These are phyloP conservation scores for Wolfiporia cocos DNA, from an alignment of 1,284 basidiomycete genomes.

Conservation along the genomic window DNA sequence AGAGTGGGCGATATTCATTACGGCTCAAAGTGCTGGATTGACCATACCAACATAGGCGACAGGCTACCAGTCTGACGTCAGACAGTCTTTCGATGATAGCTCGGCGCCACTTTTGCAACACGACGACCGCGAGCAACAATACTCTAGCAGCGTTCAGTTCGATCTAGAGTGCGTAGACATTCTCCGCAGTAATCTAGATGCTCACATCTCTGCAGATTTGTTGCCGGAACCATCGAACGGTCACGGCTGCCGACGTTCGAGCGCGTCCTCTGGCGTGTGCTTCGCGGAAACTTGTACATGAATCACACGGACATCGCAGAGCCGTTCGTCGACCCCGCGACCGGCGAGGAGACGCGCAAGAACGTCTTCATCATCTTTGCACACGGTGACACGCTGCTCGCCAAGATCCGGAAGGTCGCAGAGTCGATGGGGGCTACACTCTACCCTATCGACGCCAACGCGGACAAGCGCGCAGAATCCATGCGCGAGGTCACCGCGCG, in stretches of 20 bases:
- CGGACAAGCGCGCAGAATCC: conserved; percentile 87
- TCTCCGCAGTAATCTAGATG: background rate
- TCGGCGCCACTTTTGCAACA: conserved; percentile 89
- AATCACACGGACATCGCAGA: conserved; percentile 96
- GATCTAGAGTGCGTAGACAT: conserved; percentile 73
- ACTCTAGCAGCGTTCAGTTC: conserved; percentile 51
- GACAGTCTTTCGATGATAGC: conserved; percentile 90
- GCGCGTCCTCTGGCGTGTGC: conserved; percentile 95
- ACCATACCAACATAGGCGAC: conserved; percentile 56
- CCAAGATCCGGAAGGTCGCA: conserved; percentile 97
- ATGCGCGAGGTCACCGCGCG: conserved; percentile 86
- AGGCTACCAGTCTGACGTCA: conserved; percentile 71
- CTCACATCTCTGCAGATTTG: conserved; percentile 54
- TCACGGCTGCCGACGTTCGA: conserved; percentile 91
- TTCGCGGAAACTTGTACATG: conserved; percentile 99
- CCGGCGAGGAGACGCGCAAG: conserved; percentile 84
- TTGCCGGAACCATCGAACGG: conserved; percentile 96
- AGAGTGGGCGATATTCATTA: conserved; percentile 47
- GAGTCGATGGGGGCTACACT: conserved; percentile 98
- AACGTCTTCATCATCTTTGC: conserved; percentile 99
- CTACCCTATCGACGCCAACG: conserved; percentile 93
- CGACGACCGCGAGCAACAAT: conserved; percentile 77
- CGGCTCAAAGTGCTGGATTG: background rate
- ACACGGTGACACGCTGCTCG: conserved; percentile 88
- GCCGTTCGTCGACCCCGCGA: conserved; percentile 85